Base-by-base conservation (phyloP, 441 rosid genomes). In the Metrosideros polymorpha region DNA sequence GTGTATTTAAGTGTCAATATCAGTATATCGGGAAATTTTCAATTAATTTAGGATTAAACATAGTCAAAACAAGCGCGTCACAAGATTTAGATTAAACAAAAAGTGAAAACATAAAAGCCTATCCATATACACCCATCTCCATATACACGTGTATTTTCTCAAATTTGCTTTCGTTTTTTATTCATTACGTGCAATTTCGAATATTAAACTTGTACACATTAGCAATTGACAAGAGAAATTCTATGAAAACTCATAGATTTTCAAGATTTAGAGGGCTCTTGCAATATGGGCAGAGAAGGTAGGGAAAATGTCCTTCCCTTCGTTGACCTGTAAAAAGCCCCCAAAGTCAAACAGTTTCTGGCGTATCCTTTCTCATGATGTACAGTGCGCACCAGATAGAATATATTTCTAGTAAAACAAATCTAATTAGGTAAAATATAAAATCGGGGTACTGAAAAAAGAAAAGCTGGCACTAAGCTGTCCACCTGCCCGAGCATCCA, bases 61-160 rank as follows among this genome's bases (percentile, higher is more conserved):
- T 24, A 5, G 6, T 19, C 24, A 32, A 63, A 10, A 32, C 22
- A 2, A 63, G 43, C 10, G 24, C 3, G 6, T 35, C 27, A 19
- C 7, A 0, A 5, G 7, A 66, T 19, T 66, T 35, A 10, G 35
- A 66, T 12, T 9, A 35, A 66, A 7, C 5, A 19, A 35, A 35
- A 2, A 2, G 14, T 0, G 3, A 32, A 66, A 35, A 19, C 6
- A 14, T 12, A 8, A 25, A 25, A 55, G 12, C 25, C 14, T 55
- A 55, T 55, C 3, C 5, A 4, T 13, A 0, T 0, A 35, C 3
- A 27, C 45, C 0, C 3, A 9, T 66, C 14, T 35, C 19, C 18
- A 22, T 63, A 19, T 15, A 7, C 5, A 63, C 4, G 1, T 2
- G 42, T 4, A 29, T 32, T 61, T 32, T 63, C 24, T 63, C 76